A percentile compares a stretch with the other conserved stretches of the same genome.
Evolutionary conservation across 768 basidiomycete species (phyloP).

Genomic region (Phylloporus rhodoxanthus): DNA sequence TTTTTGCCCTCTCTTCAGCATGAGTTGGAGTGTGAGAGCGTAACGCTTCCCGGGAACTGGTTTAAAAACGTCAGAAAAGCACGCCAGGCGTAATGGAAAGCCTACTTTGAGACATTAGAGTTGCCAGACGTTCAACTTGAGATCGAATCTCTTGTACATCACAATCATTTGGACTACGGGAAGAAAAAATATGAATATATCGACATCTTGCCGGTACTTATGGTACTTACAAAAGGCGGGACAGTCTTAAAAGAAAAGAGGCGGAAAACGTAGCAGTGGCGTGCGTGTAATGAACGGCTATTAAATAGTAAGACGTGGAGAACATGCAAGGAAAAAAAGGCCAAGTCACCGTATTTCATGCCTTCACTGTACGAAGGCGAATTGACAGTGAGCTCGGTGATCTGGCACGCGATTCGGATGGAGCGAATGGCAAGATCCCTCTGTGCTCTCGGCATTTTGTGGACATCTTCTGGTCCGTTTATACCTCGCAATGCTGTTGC

Average conservation of each 20-base stretch:
- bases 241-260: constrained; percentile 80
- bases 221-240: constrained; percentile 75
- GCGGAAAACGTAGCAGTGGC: constrained; percentile 92
- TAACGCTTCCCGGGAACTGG: constrained; percentile 91
- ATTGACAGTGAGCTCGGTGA: constrained; percentile 79
- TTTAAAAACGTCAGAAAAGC: constrained; percentile 6
- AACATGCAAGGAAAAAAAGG: neutral
- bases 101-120: constrained; percentile 74
- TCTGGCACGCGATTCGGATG: constrained; percentile 74
- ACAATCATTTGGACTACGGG: constrained; percentile 73
- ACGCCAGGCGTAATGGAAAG: constrained; percentile 2
- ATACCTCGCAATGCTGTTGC: constrained; percentile 80
- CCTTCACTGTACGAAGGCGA: constrained; percentile 83
- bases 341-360: constrained; percentile 75
- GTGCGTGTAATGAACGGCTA: constrained; percentile 88
- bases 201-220: neutral
- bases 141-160: constrained; percentile 66
- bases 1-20: constrained; percentile 74
- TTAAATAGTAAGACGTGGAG: constrained; percentile 1
- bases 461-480: constrained; percentile 79
- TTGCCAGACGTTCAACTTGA: constrained; percentile 73
- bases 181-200: neutral
- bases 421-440: constrained; percentile 75
- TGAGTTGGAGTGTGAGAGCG: constrained; percentile 81
- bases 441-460: constrained; percentile 75